Evolutionary conservation across 78 protist species (phyloP).

Genomic region (Dictyostelium discoideum): DNA sequence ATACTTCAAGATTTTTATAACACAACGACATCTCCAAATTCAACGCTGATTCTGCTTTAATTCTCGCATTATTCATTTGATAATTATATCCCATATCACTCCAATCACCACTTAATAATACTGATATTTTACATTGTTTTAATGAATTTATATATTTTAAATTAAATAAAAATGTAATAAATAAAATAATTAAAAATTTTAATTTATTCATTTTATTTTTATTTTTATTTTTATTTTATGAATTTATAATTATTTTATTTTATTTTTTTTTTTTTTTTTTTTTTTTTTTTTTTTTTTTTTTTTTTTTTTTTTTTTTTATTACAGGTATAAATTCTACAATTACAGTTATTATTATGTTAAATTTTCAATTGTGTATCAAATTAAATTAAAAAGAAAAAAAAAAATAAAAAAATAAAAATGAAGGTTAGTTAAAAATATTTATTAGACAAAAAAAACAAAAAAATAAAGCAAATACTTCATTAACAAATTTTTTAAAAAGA

Average conservation of each 20-base stretch:
- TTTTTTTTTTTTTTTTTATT: too few species aligned
- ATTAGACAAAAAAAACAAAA: too few species aligned
- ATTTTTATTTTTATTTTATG: too few species aligned
- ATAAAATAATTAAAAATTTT: background rate
- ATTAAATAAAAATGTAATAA: background rate
- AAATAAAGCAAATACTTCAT: background rate
- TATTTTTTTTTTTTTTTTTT: too few species aligned
- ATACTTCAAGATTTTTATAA: background rate
- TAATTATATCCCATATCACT: conserved; percentile 26
- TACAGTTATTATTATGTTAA: too few species aligned
- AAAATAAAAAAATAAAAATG: too few species aligned
- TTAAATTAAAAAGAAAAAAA: too few species aligned
- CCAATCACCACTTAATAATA: conserved; percentile 24
- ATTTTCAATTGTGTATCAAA: too few species aligned
- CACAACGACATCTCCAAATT: background rate
- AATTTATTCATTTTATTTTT: background rate
- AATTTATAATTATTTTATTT: too few species aligned
- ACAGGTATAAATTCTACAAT: too few species aligned
- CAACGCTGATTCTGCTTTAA: background rate
- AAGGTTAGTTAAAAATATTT: too few species aligned
- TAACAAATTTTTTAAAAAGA: background rate
- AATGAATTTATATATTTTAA: background rate
- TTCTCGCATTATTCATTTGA: conserved; percentile 34
- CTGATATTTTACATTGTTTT: background rate
- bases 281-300: too few species aligned